These are phyloP conservation scores for Schizochytrium sp. DNA, from an alignment of 108 stramenopile genomes.

Conservation along the genomic window DNA sequence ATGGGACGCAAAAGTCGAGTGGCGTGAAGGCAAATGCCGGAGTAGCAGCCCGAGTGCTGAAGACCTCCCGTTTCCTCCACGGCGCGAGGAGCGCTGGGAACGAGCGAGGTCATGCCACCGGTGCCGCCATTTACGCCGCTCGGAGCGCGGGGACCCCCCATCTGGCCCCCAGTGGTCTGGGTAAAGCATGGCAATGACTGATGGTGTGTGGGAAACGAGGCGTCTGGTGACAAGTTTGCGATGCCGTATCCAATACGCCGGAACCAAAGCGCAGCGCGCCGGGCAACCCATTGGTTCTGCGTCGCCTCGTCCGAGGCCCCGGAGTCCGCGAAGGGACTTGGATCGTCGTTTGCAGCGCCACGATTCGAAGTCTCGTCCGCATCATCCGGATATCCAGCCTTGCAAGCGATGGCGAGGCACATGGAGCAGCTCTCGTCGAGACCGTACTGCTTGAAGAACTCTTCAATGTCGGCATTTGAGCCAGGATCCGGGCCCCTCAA, in stretches of 20 bases:
- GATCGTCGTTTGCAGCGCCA: background rate
- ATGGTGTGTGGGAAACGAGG: background rate
- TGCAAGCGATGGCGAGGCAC: constrained; percentile 14
- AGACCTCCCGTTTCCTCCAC: background rate
- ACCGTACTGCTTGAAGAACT: constrained; percentile 2
- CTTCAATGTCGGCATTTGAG: background rate
- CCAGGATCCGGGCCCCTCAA: background rate
- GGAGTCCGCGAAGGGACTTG: background rate
- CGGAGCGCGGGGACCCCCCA: background rate
- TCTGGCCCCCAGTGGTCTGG: background rate
- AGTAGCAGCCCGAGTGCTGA: background rate
- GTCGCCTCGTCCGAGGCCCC: background rate
- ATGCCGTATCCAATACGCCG: background rate
- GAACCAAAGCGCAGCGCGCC: constrained; percentile 7
- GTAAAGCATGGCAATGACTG: background rate
- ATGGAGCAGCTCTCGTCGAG: constrained; percentile 1
- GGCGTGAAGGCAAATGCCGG: background rate
- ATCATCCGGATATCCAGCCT: background rate
- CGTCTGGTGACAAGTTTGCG: background rate
- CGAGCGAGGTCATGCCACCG: background rate
- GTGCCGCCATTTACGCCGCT: background rate
- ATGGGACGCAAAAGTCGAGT: background rate
- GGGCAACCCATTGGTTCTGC: constrained; percentile 1
- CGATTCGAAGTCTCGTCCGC: background rate
- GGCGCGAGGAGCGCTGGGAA: background rate